A percentile compares a stretch with the other conserved stretches of the same genome.
Evolutionary conservation across 192 early-diverging fungal genomes (phyloP).

Genomic region (Umbelopsis ramanniana): DNA sequence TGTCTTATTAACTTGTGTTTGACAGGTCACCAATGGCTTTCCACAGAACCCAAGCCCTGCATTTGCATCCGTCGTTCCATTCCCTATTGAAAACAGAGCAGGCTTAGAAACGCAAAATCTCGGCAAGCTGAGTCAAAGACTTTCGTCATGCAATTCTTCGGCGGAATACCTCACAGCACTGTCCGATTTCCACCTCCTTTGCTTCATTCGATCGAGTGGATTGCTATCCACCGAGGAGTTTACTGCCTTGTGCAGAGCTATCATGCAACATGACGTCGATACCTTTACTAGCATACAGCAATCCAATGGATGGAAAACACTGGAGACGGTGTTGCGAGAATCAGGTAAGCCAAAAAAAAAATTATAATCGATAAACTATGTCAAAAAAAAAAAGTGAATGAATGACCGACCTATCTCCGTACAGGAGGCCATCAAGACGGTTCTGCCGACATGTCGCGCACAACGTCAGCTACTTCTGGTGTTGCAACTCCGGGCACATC

Average conservation of each 20-base stretch:
- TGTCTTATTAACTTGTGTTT: not conserved
- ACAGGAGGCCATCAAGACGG: conserved; percentile 13
- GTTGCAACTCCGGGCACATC: conserved; percentile 29
- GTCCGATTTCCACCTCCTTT: conserved; percentile 88
- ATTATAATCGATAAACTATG: too few species aligned
- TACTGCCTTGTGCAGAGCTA: conserved; percentile 45
- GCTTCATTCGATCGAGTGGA: conserved; percentile 67
- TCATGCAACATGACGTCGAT: conserved; percentile 38
- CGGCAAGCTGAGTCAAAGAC: conserved; percentile 56
- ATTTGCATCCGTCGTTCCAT: conserved; percentile 65
- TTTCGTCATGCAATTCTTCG: conserved; percentile 41
- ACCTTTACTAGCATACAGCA: conserved; percentile 43
- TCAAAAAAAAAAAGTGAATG: too few species aligned
- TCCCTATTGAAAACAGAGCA: conserved; percentile 82
- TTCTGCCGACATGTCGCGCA: conserved; percentile 25
- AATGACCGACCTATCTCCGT: not conserved
- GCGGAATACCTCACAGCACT: conserved; percentile 54
- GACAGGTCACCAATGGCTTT: conserved; percentile 86
- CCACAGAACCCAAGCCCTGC: conserved; percentile 77
- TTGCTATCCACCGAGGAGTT: conserved; percentile 71
- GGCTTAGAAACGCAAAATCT: conserved; percentile 62
- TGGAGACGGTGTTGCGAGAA: conserved; percentile 63
- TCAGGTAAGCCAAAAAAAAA: conserved; percentile 36
- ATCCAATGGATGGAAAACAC: conserved; percentile 71
- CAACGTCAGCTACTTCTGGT: conserved; percentile 29